A percentile compares a stretch with the other conserved stretches of the same genome.
These are phyloP conservation scores for Vanrija sp. DNA, from an alignment of 1,284 basidiomycete genomes.

Conservation along the genomic window DNA sequence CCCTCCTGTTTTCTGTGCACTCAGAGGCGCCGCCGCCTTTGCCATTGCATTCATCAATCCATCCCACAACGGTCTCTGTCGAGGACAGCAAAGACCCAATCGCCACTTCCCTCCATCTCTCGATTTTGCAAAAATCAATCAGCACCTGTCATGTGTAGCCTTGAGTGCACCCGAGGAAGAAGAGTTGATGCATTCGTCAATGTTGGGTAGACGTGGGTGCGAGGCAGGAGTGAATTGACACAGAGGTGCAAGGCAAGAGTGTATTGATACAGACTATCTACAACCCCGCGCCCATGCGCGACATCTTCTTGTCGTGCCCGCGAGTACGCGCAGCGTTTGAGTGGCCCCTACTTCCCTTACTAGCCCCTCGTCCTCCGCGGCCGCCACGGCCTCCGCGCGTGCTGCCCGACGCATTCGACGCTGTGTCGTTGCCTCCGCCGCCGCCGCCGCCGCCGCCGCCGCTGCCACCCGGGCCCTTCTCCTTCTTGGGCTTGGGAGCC, in stretches of 20 bases:
- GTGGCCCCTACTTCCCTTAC: slow-evolving; percentile 46
- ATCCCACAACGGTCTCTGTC: not conserved
- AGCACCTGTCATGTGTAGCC: slow-evolving; percentile 3
- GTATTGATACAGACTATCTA: too few relatives aligned
- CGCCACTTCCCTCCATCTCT: not conserved
- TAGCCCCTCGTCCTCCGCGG: slow-evolving; percentile 29
- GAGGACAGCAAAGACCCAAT: not conserved
- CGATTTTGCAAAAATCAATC: not conserved
- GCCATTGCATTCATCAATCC: slow-evolving; percentile 4
- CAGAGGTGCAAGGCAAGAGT: too few relatives aligned
- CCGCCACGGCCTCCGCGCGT: slow-evolving; percentile 28
- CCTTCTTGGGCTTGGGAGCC: slow-evolving; percentile 3
- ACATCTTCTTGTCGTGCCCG: slow-evolving; percentile 49
- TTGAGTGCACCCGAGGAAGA: slow-evolving; percentile 1
- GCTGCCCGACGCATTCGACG: too few relatives aligned
- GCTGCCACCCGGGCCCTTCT: not conserved
- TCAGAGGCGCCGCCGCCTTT: too few relatives aligned
- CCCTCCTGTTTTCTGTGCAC: not conserved
- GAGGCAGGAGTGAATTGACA: too few relatives aligned
- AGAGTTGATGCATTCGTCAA: slow-evolving; percentile 9
- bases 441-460: slow-evolving; percentile 13
- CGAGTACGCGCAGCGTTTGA: slow-evolving; percentile 47
- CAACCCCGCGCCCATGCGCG: slow-evolving; percentile 37
- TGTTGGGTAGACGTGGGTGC: slow-evolving; percentile 1
- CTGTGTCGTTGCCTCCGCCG: slow-evolving; percentile 5